Evolutionary conservation across 495 filamentous ascomycete genomes (phyloP).

Genomic region (Rostrohypoxylon terebratum): DNA sequence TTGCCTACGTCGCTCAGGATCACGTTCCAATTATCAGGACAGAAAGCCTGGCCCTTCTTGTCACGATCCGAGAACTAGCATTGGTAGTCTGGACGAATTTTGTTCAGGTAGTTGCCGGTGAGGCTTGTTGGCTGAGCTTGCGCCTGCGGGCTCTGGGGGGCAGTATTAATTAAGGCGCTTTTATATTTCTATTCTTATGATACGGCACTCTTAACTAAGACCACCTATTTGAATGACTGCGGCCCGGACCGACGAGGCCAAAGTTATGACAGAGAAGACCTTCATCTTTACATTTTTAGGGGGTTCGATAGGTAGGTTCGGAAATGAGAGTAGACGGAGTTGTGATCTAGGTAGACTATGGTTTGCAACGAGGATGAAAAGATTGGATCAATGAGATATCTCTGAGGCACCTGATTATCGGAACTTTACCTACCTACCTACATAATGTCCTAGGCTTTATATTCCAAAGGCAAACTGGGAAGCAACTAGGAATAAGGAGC

Average conservation of each 20-base stretch:
- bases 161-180: no score
- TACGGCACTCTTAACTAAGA: no score
- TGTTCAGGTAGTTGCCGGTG: not conserved
- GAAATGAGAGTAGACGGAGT: not conserved
- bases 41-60: slow-evolving; percentile 40
- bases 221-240: slow-evolving; percentile 17
- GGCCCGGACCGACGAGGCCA: slow-evolving; percentile 24
- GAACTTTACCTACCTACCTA: no score
- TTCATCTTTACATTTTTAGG: slow-evolving; percentile 25
- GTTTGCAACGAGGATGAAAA: not conserved
- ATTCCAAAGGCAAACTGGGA: no score
- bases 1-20: slow-evolving; percentile 36
- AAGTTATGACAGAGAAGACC: not conserved
- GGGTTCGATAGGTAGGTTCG: slow-evolving; percentile 3
- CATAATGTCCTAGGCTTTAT: not conserved
- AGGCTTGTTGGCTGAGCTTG: not conserved
- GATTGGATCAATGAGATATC: not conserved
- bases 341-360: not conserved
- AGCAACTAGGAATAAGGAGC: no score
- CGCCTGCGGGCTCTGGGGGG: not conserved
- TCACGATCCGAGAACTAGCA: not conserved
- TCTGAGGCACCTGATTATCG: no score
- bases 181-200: no score
- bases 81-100: not conserved
- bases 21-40: slow-evolving; percentile 41